These are phyloP conservation scores for Hortaea werneckii DNA, from an alignment of 2,329 filamentous ascomycete genomes.

Conservation along the genomic window DNA sequence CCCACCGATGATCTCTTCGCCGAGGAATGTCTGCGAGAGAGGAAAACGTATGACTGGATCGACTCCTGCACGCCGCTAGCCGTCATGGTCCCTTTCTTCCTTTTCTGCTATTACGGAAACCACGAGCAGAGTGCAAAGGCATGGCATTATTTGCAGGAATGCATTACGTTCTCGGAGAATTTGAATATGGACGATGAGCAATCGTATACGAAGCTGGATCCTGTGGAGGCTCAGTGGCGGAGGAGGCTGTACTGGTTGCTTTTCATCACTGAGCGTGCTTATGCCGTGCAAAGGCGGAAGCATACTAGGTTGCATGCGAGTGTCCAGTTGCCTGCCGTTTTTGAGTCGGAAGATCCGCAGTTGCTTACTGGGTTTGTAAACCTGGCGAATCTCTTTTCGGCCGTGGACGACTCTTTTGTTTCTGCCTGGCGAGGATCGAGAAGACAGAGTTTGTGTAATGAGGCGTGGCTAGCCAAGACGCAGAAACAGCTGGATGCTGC, in stretches of 20 bases:
- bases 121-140: slow-evolving; percentile 23
- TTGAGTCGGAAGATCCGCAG: slow-evolving; percentile 24
- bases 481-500: slow-evolving; percentile 25
- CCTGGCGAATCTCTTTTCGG: slow-evolving; percentile 25
- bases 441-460: slow-evolving; percentile 23
- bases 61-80: slow-evolving; percentile 18
- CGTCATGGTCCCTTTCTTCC: slow-evolving; percentile 27
- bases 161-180: slow-evolving; percentile 24
- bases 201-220: slow-evolving; percentile 21
- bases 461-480: slow-evolving; percentile 25
- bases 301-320: slow-evolving; percentile 22
- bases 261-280: slow-evolving; percentile 28
- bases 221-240: slow-evolving; percentile 24
- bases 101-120: slow-evolving; percentile 28
- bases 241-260: slow-evolving; percentile 27
- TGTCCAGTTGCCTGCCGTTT: slow-evolving; percentile 22
- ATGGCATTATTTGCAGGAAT: slow-evolving; percentile 27
- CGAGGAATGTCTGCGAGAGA: slow-evolving; percentile 24
- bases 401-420: slow-evolving; percentile 27
- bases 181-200: slow-evolving; percentile 25
- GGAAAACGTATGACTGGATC: slow-evolving; percentile 23
- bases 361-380: slow-evolving; percentile 27
- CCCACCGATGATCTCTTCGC: slow-evolving; percentile 23
- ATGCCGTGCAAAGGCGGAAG: slow-evolving; percentile 26
- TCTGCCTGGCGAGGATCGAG: slow-evolving; percentile 25